Evolutionary conservation across 1,139 yeast genomes (phyloP).

Genomic region (Blastobotrys proliferans): DNA sequence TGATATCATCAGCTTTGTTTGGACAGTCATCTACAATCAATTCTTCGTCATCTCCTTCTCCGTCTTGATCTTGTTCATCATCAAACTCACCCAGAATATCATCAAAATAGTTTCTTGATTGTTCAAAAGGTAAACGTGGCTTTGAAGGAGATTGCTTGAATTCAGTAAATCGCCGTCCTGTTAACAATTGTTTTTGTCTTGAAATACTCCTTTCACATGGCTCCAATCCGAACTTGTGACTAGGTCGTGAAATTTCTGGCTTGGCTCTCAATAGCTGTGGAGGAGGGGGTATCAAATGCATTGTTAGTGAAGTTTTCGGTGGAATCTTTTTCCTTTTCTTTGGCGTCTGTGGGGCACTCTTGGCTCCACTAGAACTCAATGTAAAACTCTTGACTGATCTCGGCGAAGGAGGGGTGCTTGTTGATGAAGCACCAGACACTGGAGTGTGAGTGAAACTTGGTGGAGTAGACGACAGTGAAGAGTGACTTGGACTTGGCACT

Average conservation of each 20-base stretch:
- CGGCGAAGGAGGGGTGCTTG: conserved; percentile 23
- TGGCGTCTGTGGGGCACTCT: neutral
- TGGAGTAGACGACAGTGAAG: conserved; percentile 14
- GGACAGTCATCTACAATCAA: conserved; percentile 2
- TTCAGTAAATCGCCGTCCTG: neutral
- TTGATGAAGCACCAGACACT: conserved; percentile 18
- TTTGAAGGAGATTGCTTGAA: neutral
- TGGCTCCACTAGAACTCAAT: neutral
- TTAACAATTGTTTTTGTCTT: conserved; percentile 4
- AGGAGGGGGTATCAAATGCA: conserved; percentile 32
- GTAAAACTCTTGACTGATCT: conserved; percentile 15
- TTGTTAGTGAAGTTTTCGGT: conserved; percentile 22
- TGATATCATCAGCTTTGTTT: conserved; percentile 21
- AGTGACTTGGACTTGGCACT: neutral
- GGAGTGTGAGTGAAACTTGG: conserved; percentile 20
- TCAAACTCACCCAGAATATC: conserved; percentile 14
- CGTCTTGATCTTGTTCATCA: conserved; percentile 15
- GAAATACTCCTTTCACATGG: conserved; percentile 18
- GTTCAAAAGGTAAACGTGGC: conserved; percentile 27
- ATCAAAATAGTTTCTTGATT: neutral
- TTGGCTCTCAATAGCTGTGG: conserved; percentile 29
- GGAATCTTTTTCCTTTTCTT: neutral
- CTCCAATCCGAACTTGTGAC: conserved; percentile 28
- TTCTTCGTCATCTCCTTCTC: conserved; percentile 1
- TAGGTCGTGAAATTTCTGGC: conserved; percentile 29